These are phyloP conservation scores for Suillus variegatus DNA, from an alignment of 768 basidiomycete species.

Conservation along the genomic window DNA sequence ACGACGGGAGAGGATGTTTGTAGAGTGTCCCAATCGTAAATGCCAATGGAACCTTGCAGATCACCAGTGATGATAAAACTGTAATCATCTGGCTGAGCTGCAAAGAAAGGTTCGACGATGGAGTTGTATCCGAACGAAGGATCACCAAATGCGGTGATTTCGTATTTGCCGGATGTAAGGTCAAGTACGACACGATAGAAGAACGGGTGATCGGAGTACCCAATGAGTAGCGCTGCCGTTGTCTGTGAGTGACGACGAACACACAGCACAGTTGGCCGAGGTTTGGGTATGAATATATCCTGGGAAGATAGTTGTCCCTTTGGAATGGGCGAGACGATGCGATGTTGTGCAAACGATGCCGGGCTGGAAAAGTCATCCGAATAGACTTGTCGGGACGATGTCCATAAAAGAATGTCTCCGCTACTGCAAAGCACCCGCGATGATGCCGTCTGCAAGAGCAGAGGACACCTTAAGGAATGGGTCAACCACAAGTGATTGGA, in stretches of 20 bases:
- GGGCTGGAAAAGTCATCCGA: constrained; percentile 14
- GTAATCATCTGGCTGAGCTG: constrained; percentile 36
- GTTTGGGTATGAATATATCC: constrained; percentile 15
- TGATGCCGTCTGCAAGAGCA: constrained; percentile 40
- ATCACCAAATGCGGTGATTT: constrained; percentile 49
- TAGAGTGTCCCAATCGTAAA: constrained; percentile 52
- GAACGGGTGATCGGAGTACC: constrained; percentile 48
- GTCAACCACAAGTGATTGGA: constrained; percentile 42
- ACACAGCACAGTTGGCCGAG: constrained; percentile 10
- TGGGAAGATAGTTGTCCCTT: constrained; percentile 7
- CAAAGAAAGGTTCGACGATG: constrained; percentile 46
- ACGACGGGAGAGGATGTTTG: constrained; percentile 17
- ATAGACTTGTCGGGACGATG: constrained; percentile 2
- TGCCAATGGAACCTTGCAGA: constrained; percentile 58
- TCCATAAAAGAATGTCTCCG: constrained; percentile 61
- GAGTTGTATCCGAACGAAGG: constrained; percentile 53
- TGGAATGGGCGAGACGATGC: constrained; percentile 38
- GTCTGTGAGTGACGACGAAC: constrained; percentile 10
- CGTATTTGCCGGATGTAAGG: constrained; percentile 25
- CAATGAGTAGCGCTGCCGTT: constrained; percentile 44
- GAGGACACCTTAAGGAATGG: constrained; percentile 52
- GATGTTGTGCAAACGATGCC: constrained; percentile 28
- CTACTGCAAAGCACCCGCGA: constrained; percentile 54
- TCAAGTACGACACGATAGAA: constrained; percentile 55
- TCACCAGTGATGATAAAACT: constrained; percentile 68